phyloP scores from a whole-genome alignment of 2,329 filamentous ascomycete genomes.

The Epichloe sylvatica region DNA sequence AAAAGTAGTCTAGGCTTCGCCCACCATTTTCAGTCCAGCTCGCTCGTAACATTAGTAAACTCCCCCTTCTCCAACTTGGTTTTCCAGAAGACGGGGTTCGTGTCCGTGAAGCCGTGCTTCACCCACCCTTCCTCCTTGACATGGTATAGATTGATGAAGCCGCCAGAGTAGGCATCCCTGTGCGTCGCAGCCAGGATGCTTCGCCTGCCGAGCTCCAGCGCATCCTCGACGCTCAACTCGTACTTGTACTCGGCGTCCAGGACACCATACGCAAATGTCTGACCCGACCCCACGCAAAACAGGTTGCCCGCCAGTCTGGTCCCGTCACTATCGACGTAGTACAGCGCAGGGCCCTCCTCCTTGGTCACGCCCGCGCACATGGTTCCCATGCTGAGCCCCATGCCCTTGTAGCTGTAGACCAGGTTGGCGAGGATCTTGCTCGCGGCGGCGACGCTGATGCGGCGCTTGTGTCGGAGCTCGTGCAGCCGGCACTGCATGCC shows the following conservation, averaged over 20 bases:
- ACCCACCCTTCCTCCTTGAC: conserved; percentile 99
- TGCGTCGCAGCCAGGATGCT: conserved; percentile 95
- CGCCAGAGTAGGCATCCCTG: conserved; percentile 95
- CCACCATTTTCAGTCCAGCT: conserved; percentile 32
- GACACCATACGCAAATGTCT: conserved; percentile 98
- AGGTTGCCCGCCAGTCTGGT: conserved; percentile 85
- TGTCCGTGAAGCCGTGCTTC: conserved; percentile 96
- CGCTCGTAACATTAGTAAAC: conserved; percentile 86
- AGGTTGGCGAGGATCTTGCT: conserved; percentile 98
- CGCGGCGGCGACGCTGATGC: conserved; percentile 92
- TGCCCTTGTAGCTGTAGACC: conserved; percentile 97
- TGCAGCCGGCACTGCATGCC: conserved; percentile 98
- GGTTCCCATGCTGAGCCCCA: conserved; percentile 97
- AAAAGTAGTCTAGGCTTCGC: no score
- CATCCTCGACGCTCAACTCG: conserved; percentile 74
- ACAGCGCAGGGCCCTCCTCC: conserved; percentile 89
- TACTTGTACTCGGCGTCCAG: conserved; percentile 91
- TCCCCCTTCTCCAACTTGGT: conserved; percentile 98
- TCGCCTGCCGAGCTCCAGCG: conserved; percentile 76
- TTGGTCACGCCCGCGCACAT: conserved; percentile 97
- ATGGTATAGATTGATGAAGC: conserved; percentile 97
- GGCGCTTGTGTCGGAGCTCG: conserved; percentile 97
- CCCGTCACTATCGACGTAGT: conserved; percentile 94
- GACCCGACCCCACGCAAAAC: conserved; percentile 95
- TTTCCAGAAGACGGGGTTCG: conserved; percentile 99